A percentile compares a stretch with the other conserved stretches of the same genome.
Evolutionary conservation across 208 protist genomes (phyloP).

Genomic region (Sergeia podlipaevii): DNA sequence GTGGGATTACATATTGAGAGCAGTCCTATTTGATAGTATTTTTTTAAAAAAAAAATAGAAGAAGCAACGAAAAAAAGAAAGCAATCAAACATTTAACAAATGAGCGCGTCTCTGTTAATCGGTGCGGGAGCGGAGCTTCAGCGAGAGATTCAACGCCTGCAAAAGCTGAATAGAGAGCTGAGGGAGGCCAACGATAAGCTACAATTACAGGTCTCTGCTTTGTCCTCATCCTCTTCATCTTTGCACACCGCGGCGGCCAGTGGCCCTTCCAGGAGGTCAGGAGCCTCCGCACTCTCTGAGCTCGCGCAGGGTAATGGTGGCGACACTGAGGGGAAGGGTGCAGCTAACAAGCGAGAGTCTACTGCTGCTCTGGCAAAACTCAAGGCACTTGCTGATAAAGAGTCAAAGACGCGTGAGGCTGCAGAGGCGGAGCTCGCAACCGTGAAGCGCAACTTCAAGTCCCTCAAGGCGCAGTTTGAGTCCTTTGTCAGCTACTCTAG

Average conservation of each 20-base stretch:
- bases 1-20: too few species aligned
- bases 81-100: neutral
- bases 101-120: slow-evolving; percentile 21
- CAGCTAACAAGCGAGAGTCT: slow-evolving; percentile 1
- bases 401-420: slow-evolving; percentile 8
- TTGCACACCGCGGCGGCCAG: neutral
- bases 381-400: slow-evolving; percentile 17
- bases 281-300: neutral
- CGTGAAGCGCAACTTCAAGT: slow-evolving; percentile 15
- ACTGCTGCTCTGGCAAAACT: neutral
- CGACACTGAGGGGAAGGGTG: slow-evolving; percentile 11
- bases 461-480: slow-evolving; percentile 53
- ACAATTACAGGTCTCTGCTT: slow-evolving; percentile 19
- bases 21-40: too few species aligned
- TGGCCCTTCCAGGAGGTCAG: neutral
- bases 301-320: neutral
- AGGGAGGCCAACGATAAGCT: slow-evolving; percentile 45
- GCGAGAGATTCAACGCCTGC: slow-evolving; percentile 41
- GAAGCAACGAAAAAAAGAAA: neutral
- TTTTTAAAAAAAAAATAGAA: too few species aligned
- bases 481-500: slow-evolving; percentile 52
- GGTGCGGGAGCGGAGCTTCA: slow-evolving; percentile 2
- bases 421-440: slow-evolving; percentile 17
- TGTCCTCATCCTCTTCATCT: neutral
- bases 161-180: slow-evolving; percentile 57